Percentiles rank a stretch among this genome's conserved stretches.
phyloP scores from a whole-genome alignment of 768 basidiomycete genomes.

The Trametes meyenii region DNA sequence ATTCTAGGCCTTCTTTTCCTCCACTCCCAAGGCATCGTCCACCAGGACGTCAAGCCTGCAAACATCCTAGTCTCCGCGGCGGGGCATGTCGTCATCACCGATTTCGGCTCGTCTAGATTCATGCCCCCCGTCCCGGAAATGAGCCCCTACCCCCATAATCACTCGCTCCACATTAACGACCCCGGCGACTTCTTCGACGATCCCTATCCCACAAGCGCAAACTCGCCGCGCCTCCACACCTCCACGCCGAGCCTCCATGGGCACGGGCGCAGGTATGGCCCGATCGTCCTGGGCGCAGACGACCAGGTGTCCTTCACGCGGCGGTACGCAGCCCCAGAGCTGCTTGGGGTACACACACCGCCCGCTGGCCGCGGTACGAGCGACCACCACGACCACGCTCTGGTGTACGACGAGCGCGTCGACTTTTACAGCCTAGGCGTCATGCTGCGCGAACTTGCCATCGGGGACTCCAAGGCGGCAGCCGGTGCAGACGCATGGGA shows the following conservation, averaged over 20 bases:
- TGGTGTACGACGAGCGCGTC: conserved; percentile 25
- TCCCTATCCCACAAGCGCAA: not conserved
- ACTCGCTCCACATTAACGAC: not conserved
- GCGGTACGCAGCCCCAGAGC: conserved; percentile 26
- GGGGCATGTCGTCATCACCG: conserved; percentile 21
- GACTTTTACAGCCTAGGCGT: conserved; percentile 24
- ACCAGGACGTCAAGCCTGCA: conserved; percentile 26
- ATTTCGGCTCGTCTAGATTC: conserved; percentile 18
- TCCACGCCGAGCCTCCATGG: not conserved
- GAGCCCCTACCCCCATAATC: not conserved
- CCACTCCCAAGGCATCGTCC: conserved; percentile 20
- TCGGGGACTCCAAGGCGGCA: not conserved
- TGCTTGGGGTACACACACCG: conserved; percentile 7
- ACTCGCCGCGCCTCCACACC: not conserved
- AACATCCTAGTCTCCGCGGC: conserved; percentile 18
- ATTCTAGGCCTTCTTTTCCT: conserved; percentile 17
- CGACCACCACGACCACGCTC: conserved; percentile 2
- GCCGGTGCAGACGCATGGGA: conserved; percentile 4
- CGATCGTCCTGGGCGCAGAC: conserved; percentile 16
- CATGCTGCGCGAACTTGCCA: conserved; percentile 22
- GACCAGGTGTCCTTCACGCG: conserved; percentile 25
- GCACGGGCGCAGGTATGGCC: conserved; percentile 2
- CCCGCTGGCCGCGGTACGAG: not conserved
- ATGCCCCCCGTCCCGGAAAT: conserved; percentile 9
- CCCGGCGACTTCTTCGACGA: not conserved